Base-by-base conservation (phyloP, 1,139 yeast genomes). In the Kodamaea fungicola region DNA sequence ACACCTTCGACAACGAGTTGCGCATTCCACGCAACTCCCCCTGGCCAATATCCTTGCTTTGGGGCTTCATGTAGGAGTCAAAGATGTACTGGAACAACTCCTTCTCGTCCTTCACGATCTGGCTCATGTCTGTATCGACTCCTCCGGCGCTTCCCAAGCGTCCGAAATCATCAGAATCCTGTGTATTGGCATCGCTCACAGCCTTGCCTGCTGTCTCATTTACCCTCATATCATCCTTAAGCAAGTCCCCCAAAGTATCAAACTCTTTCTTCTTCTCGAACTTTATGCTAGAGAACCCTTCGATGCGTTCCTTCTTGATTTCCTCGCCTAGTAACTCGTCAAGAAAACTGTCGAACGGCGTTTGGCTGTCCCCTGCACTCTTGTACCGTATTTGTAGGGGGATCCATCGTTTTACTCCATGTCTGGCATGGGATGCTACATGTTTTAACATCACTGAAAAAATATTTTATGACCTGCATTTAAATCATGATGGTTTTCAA, bases 21-120 rank as follows among this genome's bases (percentile, higher is more conserved):
- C 28, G 35, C n/a, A 38, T 31, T 9, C 3, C 12, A 24, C 27
- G 27, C 12, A 24, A 41, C 41, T 34, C 28, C 33, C 30, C 29
- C 37, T 34, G 30, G 33, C 38, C 10, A 41, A 10, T 30, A 21
- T 44, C 33, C 22, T 37, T 38, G 12, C 38, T 22, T 13, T 42
- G 42, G 6, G 52, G 52, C 24, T 45, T 45, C 49, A 48, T 46
- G 33, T 55, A 57, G 9, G 57, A 47, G 21, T 54, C 51, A 40
- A 59, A 58, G 23, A 59, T 54, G 30, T 57, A 51, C 37, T 47
- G 53, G 41, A 59, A 59, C 30, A 57, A 41, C 34, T 46, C 49
- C 33, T 50, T 51, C 37, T 59, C 64, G 33, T 55, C 55, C 21
- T 51, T 49, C 12, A 52, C 54, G 16, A 40, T 41, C 30, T 42